phyloP scores from a whole-genome alignment of 2,329 filamentous ascomycete species.

The Paracoccidioides lutzii region DNA sequence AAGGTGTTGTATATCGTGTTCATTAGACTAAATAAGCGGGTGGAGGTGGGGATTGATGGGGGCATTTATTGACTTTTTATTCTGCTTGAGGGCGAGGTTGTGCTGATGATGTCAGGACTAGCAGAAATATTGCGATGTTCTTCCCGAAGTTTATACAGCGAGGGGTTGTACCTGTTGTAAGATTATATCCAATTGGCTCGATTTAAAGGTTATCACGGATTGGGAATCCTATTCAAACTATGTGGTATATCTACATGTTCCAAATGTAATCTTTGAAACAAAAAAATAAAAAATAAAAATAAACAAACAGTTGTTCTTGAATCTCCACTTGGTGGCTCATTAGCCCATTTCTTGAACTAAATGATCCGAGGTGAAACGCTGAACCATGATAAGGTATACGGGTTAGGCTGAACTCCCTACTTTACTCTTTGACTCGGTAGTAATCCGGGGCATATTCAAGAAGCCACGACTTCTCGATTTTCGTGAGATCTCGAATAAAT shows the following conservation, averaged over 20 bases:
- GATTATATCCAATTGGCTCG: background rate
- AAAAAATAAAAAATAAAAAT: too few relatives aligned
- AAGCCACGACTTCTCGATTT: conserved; percentile 86
- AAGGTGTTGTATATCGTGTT: background rate
- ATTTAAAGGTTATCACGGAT: background rate
- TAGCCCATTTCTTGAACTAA: background rate
- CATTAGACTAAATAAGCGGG: background rate
- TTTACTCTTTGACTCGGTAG: conserved; percentile 46
- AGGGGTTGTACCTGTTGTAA: too few relatives aligned
- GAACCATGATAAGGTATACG: background rate
- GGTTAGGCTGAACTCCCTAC: too few relatives aligned
- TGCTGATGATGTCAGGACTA: conserved; percentile 2
- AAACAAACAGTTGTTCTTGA: too few relatives aligned
- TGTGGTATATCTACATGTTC: background rate
- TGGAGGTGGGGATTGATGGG: background rate
- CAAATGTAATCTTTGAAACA: too few relatives aligned
- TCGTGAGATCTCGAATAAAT: conserved; percentile 83
- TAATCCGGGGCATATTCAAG: conserved; percentile 77
- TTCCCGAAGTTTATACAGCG: too few relatives aligned
- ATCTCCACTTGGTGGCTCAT: too few relatives aligned
- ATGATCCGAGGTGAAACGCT: background rate
- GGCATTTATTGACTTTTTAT: background rate
- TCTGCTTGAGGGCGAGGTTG: background rate
- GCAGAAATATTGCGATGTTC: background rate
- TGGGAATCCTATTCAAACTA: background rate